These are phyloP conservation scores for Cadophora gregata DNA, from an alignment of 2,329 filamentous ascomycete species.

Conservation along the genomic window DNA sequence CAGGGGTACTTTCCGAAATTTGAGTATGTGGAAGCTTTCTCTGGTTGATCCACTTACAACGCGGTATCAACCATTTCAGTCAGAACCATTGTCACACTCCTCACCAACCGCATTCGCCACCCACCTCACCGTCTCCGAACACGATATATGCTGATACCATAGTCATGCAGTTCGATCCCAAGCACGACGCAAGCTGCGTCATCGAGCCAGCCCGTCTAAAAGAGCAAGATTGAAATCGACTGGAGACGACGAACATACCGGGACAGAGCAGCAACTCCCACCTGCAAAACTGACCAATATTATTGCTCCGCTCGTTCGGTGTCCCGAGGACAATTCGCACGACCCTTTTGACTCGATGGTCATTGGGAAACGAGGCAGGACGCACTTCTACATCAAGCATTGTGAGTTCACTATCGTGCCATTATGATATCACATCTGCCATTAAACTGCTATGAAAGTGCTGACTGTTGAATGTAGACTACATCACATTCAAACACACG, in stretches of 20 bases:
- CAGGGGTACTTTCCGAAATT: constrained; percentile 19
- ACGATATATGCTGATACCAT: neutral
- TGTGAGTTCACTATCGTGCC: constrained; percentile 1
- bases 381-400: constrained; percentile 20
- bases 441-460: neutral
- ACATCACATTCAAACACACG: constrained; percentile 17
- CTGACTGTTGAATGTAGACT: constrained; percentile 18
- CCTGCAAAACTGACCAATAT: neutral
- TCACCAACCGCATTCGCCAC: neutral
- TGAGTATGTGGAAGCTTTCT: constrained; percentile 8
- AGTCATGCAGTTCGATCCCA: constrained; percentile 20
- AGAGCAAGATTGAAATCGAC: neutral
- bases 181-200: constrained; percentile 23
- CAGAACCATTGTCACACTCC: neutral
- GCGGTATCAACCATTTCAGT: neutral
- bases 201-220: neutral
- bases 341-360: constrained; percentile 17
- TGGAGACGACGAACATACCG: neutral
- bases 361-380: constrained; percentile 10
- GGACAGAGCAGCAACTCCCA: neutral
- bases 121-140: neutral
- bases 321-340: constrained; percentile 5
- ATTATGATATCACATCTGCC: too few relatives aligned
- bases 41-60: neutral
- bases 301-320: constrained; percentile 1